A percentile compares a stretch with the other conserved stretches of the same genome.
Conservation (phyloP, 108 stramenopile genomes). For the Cyclotella baltica region DNA sequence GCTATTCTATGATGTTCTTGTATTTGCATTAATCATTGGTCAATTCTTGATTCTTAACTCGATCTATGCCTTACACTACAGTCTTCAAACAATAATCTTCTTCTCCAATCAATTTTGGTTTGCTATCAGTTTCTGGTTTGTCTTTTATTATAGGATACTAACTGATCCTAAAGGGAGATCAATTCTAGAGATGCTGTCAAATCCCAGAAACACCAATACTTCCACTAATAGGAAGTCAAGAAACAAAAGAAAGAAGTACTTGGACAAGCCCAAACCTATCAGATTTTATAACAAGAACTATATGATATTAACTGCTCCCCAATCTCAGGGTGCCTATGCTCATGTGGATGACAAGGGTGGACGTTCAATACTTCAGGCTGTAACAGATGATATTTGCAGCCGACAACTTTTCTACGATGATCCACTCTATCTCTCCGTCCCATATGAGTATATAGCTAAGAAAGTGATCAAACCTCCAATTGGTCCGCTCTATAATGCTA, state of each 20-base stretch:
- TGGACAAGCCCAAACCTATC: no score
- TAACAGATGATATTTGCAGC: background rate
- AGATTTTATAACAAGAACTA: no score
- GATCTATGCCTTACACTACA: background rate
- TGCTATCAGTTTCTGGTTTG: no score
- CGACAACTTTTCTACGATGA: conserved; percentile 1
- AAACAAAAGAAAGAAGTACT: no score
- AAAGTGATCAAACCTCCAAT: background rate
- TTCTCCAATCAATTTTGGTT: background rate
- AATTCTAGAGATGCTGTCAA: background rate
- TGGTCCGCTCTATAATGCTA: background rate
- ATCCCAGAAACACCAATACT: background rate
- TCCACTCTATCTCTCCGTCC: background rate
- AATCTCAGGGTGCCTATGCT: background rate
- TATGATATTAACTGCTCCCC: no score
- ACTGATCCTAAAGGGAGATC: background rate
- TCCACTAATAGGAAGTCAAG: no score
- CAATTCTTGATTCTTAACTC: background rate
- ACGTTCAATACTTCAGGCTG: background rate
- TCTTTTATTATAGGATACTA: background rate
- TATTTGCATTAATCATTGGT: background rate
- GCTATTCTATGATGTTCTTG: background rate
- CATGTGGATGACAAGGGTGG: background rate
- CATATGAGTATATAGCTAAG: conserved; percentile 4
- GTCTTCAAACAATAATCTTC: background rate